A percentile compares a stretch with the other conserved stretches of the same genome.
Evolutionary conservation across 768 basidiomycete species (phyloP).

Genomic region (Tylopilus sp.): DNA sequence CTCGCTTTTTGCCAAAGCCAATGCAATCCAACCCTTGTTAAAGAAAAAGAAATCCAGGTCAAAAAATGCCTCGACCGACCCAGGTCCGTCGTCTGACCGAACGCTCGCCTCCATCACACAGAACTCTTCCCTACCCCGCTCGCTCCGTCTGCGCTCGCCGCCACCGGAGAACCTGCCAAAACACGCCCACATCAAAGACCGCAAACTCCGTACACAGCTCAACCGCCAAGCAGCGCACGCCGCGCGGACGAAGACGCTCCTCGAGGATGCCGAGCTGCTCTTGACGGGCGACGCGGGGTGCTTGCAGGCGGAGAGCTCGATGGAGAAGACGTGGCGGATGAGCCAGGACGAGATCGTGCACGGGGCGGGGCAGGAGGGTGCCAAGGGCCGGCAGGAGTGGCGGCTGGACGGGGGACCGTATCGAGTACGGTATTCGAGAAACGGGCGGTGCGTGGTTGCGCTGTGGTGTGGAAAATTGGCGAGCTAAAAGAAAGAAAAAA

Average conservation of each 20-base stretch:
- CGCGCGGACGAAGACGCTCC: conserved; percentile 56
- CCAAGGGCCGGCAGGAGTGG: conserved; percentile 71
- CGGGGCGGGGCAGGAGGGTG: conserved; percentile 70
- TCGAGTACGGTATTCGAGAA: conserved; percentile 78
- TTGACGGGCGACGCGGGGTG: conserved; percentile 64
- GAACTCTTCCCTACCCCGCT: conserved; percentile 63
- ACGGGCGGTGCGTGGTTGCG: conserved; percentile 66
- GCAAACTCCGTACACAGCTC: conserved; percentile 71
- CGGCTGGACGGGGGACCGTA: conserved; percentile 86
- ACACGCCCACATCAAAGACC: conserved; percentile 65
- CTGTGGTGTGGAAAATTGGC: background rate
- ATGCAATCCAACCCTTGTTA: conserved; percentile 47
- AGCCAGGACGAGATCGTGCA: conserved; percentile 73
- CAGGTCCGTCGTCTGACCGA: conserved; percentile 37
- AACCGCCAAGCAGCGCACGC: conserved; percentile 57
- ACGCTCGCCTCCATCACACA: conserved; percentile 56
- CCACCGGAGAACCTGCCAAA: conserved; percentile 44
- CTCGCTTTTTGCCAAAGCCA: conserved; percentile 66
- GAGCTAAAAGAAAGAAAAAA: background rate
- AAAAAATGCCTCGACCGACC: conserved; percentile 22
- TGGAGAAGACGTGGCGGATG: conserved; percentile 90
- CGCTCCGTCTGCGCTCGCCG: conserved; percentile 52
- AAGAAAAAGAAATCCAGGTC: conserved; percentile 41
- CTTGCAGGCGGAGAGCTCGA: conserved; percentile 70
- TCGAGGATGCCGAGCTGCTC: conserved; percentile 73